A percentile compares a stretch with the other conserved stretches of the same genome.
Evolutionary conservation across 495 filamentous ascomycete genomes (phyloP).

Genomic region (Mytilinidion resinicola): DNA sequence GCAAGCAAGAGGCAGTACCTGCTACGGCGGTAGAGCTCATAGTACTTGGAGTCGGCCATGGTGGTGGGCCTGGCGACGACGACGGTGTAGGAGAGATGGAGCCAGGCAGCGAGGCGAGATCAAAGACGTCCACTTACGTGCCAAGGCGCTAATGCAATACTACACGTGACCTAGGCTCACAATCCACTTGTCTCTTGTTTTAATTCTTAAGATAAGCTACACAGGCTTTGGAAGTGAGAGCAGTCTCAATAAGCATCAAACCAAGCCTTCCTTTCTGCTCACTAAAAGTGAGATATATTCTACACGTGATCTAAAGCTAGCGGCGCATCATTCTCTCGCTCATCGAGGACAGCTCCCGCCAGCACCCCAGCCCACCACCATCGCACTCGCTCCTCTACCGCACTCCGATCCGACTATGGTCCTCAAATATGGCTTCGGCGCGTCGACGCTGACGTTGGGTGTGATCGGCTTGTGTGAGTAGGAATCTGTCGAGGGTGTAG

Average conservation of each 20-base stretch:
- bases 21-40: constrained; percentile 95
- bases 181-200: background rate
- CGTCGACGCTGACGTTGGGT: constrained; percentile 62
- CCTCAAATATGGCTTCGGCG: constrained; percentile 60
- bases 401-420: constrained; percentile 27
- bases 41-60: constrained; percentile 51
- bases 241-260: no score
- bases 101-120: background rate
- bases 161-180: constrained; percentile 2
- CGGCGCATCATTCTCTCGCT: background rate
- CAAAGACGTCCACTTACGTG: background rate
- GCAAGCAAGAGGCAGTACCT: constrained; percentile 54
- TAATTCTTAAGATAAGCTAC: no score
- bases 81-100: background rate
- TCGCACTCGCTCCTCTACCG: constrained; percentile 1
- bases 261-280: no score
- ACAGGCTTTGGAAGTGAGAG: no score
- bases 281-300: no score
- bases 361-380: background rate
- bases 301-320: constrained; percentile 1
- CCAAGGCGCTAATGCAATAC: background rate
- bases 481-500: background rate
- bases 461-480: constrained; percentile 82
- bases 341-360: constrained; percentile 11
- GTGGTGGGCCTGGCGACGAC: constrained; percentile 6